Evolutionary conservation across 202 grass and related monocot genomes (phyloP).

Genomic region (Setaria viridis): DNA sequence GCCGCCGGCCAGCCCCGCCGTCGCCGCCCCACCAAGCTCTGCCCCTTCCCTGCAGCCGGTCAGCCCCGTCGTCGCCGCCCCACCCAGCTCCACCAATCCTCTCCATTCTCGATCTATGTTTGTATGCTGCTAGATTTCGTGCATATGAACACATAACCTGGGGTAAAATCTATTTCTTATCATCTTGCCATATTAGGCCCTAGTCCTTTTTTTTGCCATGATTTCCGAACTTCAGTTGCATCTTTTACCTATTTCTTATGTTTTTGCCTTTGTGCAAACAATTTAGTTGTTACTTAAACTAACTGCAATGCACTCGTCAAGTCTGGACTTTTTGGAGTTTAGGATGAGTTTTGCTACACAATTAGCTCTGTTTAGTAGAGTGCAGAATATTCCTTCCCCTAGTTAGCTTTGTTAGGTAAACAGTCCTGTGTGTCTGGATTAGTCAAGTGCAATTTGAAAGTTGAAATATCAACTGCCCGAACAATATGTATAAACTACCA

Average conservation of each 20-base stretch:
- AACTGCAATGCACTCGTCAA: neutral
- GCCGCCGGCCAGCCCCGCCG: too few relatives aligned
- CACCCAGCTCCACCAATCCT: too few relatives aligned
- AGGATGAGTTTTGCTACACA: neutral
- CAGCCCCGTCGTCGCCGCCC: too few relatives aligned
- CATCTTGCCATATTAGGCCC: too few relatives aligned
- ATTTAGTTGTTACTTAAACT: neutral
- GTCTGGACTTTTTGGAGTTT: constrained; percentile 14
- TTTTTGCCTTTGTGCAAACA: neutral
- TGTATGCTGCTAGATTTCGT: too few relatives aligned
- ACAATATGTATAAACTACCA: constrained; percentile 18
- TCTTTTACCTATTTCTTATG: neutral
- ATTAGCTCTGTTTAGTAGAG: constrained; percentile 15
- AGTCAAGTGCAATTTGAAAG: constrained; percentile 36
- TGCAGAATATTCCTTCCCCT: neutral
- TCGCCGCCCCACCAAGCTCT: too few relatives aligned
- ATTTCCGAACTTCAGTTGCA: constrained; percentile 15
- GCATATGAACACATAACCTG: too few relatives aligned
- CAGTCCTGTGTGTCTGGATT: neutral
- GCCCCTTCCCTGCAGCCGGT: too few relatives aligned
- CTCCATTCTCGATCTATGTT: too few relatives aligned
- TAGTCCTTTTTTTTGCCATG: too few relatives aligned
- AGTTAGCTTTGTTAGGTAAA: constrained; percentile 16
- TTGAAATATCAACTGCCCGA: neutral
- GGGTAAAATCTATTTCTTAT: too few relatives aligned